Percentiles rank a stretch among this genome's conserved stretches.
Conservation (phyloP, 345 rosid genomes). For the Eucalyptus sideroxylon region DNA sequence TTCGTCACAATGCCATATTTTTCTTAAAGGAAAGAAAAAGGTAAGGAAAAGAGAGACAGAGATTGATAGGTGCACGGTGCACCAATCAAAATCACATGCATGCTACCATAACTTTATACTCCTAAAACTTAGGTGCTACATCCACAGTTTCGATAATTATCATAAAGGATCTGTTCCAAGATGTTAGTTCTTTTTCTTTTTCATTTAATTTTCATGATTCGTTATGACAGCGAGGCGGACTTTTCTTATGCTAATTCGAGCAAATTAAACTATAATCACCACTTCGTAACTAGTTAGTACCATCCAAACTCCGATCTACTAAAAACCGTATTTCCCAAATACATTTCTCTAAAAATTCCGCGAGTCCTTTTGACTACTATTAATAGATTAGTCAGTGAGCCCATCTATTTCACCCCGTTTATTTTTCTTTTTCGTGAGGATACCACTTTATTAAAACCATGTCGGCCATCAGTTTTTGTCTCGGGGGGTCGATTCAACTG, state of each 20-base stretch:
- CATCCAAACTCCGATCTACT: neutral
- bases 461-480: neutral
- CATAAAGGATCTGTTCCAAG: neutral
- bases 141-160: neutral
- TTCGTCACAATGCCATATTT: neutral
- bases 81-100: neutral
- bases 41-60: neutral
- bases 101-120: neutral
- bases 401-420: neutral
- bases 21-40: neutral
- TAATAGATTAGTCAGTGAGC: neutral
- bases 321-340: neutral
- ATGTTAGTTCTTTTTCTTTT: neutral
- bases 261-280: neutral
- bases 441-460: neutral
- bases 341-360: neutral
- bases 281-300: neutral
- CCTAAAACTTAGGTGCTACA: neutral
- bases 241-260: neutral
- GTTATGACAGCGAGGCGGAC: rapidly evolving
- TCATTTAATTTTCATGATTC: neutral
- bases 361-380: neutral
- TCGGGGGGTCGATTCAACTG: neutral
- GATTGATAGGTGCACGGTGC: neutral
- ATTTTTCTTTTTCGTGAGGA: neutral